Evolutionary conservation across 331 rosid species (phyloP), one percentile per base, ranked within the genome.

Genomic region (Stylosanthes scabra): DNA sequence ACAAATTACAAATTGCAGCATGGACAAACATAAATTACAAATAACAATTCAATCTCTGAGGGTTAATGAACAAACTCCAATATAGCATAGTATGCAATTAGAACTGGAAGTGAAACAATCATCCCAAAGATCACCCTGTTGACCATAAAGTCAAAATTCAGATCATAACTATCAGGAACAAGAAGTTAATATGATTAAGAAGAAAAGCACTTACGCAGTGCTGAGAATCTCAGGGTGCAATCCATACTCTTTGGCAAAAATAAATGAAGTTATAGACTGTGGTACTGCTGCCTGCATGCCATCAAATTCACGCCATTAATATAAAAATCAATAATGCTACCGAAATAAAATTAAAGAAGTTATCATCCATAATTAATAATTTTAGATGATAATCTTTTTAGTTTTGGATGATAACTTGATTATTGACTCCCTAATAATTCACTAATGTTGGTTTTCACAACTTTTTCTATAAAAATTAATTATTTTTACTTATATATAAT

Each of bases 251-350:
- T 89, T 90, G 20, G 97, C 99, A 52, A n/a, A 91, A 34, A 95
- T 91, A 86, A 91, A 95, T 29, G 99, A 95, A 3, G 97, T 95
- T 59, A 95, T 91, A 15, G 99, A 95, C 5, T 95, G 99, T 47
- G 99, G 99, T 8, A 95, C 40, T 44, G 99, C 99, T 46, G 99
- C 88, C 99, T 94, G 84, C 87, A 73, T 44, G 8, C 39, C 39
- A 34, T n/a, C n/a, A n/a, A n/a, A n/a, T n/a, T n/a, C n/a, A n/a
- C n/a, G n/a, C n/a, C n/a, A n/a, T n/a, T n/a, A n/a, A n/a, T n/a
- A n/a, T n/a, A n/a, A n/a, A n/a, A n/a, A n/a, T n/a, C n/a, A n/a
- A n/a, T n/a, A n/a, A n/a, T n/a, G n/a, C n/a, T n/a, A n/a, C n/a
- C n/a, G n/a, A n/a, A n/a, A n/a, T n/a, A n/a, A n/a, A n/a, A n/a